phyloP scores from a whole-genome alignment of 2,329 filamentous ascomycete genomes.

The Aspergillus udagawae region DNA sequence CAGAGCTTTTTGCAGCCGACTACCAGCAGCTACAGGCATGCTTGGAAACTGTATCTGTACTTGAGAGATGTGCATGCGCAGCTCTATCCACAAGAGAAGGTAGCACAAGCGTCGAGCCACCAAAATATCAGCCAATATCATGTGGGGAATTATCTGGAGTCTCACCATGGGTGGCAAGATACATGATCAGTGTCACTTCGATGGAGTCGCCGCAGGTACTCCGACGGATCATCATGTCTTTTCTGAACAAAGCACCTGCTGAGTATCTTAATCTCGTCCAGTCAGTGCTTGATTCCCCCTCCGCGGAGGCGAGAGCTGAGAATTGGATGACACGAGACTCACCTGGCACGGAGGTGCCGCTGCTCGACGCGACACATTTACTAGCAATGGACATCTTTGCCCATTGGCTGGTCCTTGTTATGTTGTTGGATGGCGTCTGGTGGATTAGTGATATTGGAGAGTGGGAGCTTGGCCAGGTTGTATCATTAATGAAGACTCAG shows the following conservation, averaged over 20 bases:
- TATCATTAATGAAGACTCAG: slow-evolving; percentile 17
- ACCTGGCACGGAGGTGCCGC: neutral
- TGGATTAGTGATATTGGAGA: slow-evolving; percentile 28
- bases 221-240: slow-evolving; percentile 38
- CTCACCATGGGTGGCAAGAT: slow-evolving; percentile 34
- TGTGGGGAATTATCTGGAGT: slow-evolving; percentile 16
- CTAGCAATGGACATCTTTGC: slow-evolving; percentile 25
- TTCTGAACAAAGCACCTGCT: slow-evolving; percentile 37
- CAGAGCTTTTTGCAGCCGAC: neutral
- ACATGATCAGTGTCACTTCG: slow-evolving; percentile 34
- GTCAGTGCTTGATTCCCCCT: slow-evolving; percentile 20
- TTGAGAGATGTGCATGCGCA: slow-evolving; percentile 19
- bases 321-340: slow-evolving; percentile 1
- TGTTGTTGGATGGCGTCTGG: slow-evolving; percentile 31
- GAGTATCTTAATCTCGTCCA: slow-evolving; percentile 35
- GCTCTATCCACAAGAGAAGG: slow-evolving; percentile 11
- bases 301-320: neutral
- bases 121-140: neutral
- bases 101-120: neutral
- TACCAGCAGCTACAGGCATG: slow-evolving; percentile 8
- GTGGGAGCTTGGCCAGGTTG: slow-evolving; percentile 21
- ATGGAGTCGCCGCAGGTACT: slow-evolving; percentile 29
- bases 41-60: slow-evolving; percentile 13
- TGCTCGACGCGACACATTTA: slow-evolving; percentile 9
- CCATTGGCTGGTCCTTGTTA: slow-evolving; percentile 32